phyloP scores from a whole-genome alignment of 805 yeast species.

The Lipomyces spencermartinsiae region DNA sequence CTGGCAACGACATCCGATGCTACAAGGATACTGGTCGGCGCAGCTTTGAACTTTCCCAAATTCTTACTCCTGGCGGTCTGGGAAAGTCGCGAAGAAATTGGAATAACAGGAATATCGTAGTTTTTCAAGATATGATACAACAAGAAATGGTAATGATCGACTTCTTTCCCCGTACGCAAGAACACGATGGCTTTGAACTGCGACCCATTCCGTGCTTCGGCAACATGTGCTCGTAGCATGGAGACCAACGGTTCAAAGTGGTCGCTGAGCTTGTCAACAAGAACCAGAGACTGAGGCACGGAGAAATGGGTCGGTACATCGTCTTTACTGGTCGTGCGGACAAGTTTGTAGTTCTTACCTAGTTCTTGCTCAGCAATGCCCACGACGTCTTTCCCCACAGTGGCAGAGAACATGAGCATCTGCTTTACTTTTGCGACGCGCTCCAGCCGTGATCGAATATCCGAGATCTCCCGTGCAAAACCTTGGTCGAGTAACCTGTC shows the following conservation, averaged over 20 bases:
- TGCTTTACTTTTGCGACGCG: slow-evolving; percentile 51
- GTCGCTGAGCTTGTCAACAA: slow-evolving; percentile 44
- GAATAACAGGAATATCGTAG: slow-evolving; percentile 28
- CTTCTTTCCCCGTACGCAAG: slow-evolving; percentile 76
- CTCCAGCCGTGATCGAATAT: slow-evolving; percentile 59
- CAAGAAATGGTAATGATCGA: slow-evolving; percentile 60
- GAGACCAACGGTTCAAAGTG: slow-evolving; percentile 63
- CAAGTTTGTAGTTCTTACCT: slow-evolving; percentile 59
- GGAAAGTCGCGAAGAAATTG: slow-evolving; percentile 74
- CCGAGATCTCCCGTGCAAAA: slow-evolving; percentile 68
- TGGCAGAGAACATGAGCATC: slow-evolving; percentile 85
- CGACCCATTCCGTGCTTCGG: slow-evolving; percentile 46
- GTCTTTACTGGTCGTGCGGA: slow-evolving; percentile 69
- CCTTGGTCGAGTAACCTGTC: slow-evolving; percentile 85
- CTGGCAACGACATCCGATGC: slow-evolving; percentile 95
- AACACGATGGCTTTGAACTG: slow-evolving; percentile 81
- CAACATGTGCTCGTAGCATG: slow-evolving; percentile 69
- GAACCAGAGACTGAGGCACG: slow-evolving; percentile 56
- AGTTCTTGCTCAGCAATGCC: slow-evolving; percentile 62
- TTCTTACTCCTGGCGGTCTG: slow-evolving; percentile 71
- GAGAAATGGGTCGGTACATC: slow-evolving; percentile 73
- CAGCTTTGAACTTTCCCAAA: slow-evolving; percentile 59
- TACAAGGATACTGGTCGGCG: slow-evolving; percentile 64
- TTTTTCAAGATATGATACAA: slow-evolving; percentile 44
- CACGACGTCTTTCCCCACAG: slow-evolving; percentile 73